Conservation (phyloP, 257 asterid genomes). For the Leonotis leonurus region DNA sequence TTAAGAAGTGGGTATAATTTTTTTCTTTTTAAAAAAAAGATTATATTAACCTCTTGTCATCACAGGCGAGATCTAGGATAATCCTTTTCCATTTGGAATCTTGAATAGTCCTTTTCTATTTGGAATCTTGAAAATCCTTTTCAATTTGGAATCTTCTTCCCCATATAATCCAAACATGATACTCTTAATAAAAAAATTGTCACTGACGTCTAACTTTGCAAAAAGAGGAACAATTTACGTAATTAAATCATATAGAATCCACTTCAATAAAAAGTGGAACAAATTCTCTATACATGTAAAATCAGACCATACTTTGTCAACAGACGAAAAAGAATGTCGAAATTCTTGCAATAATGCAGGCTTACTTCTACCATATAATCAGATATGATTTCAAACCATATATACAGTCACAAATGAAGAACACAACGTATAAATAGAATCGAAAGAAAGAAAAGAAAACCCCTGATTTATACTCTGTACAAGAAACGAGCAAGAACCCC, state of each 20-base stretch:
- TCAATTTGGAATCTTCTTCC: background rate
- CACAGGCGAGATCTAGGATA: too few species aligned
- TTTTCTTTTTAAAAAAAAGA: too few species aligned
- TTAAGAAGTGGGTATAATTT: background rate
- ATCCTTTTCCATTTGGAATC: background rate
- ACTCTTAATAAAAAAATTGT: background rate
- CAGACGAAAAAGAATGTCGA: background rate
- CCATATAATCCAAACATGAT: background rate
- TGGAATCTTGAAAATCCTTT: background rate
- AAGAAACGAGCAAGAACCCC: background rate
- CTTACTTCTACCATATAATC: background rate
- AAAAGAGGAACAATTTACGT: background rate
- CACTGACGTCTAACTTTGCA: background rate
- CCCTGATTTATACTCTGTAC: constrained; percentile 15
- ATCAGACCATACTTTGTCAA: background rate
- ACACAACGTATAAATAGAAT: constrained; percentile 15
- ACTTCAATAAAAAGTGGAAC: background rate
- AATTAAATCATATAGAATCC: background rate
- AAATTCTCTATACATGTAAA: background rate
- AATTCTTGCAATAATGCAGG: background rate
- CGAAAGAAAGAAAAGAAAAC: constrained; percentile 16
- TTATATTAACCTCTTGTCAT: too few species aligned
- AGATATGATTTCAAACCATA: constrained; percentile 14
- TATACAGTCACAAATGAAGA: constrained; percentile 22
- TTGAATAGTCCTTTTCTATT: background rate